Evolutionary conservation across 2,329 filamentous ascomycete species (phyloP), one percentile per base, ranked within the genome.

Genomic region (Amylocarpus encephaloides): DNA sequence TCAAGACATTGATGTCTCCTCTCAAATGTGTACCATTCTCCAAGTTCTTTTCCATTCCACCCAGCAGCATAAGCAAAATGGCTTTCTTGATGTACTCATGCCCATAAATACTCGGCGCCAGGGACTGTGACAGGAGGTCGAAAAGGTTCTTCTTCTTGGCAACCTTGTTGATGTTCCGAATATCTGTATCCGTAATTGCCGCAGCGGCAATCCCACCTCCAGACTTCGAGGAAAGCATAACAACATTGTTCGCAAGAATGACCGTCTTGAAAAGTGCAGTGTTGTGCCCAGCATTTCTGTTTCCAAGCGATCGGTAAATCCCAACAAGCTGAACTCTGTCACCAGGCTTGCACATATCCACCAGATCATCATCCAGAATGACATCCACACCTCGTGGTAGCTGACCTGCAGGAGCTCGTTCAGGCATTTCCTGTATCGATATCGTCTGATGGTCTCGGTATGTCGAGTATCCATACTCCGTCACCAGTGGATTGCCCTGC

Each of bases 351-450:
- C 93, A 88, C 52, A 81, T 83, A 67, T 98, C 93, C 13, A 97
- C 93, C 47, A 98, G 76, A 66, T 98, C 93, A 67, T 98, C 93
- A 66, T 98, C 93, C 58, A 98, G 74, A 60, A 98, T 91, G 12
- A 97, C 91, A 69, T 98, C 93, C 15, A 98, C 93, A 49, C 92
- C 90, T 48, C 93, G 85, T 52, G 93, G 93, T 57, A 98, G 78
- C 73, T 97, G 93, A 47, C 93, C 93, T 52, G 93, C 92, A 48
- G 93, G 93, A 2, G 93, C 93, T 61, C 92, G 79, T 70, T 98
- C 93, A 0, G 93, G 93, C 93, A 98, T 98, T 73, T 98, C 93
- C 71, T 98, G 93, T 59, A 98, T 96, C 0, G 92, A 96, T 53
- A 98, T 89, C 13, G 88, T 95, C 69, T 98, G 93, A 66, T 98